phyloP scores from a whole-genome alignment of 73 alveolate genomes.

The Tetrahymena elliotti region DNA sequence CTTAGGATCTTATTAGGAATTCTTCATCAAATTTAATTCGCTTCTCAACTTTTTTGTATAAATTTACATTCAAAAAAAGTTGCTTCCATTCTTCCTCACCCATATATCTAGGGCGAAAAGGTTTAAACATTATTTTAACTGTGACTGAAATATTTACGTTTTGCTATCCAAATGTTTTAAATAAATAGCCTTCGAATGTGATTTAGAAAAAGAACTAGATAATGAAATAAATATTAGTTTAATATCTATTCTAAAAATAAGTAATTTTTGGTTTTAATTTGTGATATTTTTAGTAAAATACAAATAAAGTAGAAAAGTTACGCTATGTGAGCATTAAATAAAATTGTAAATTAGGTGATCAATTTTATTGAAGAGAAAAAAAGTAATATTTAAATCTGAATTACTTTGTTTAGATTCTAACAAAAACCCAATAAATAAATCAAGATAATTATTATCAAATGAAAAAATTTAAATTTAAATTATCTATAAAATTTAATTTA shows the following conservation, averaged over 20 bases:
- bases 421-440: background rate
- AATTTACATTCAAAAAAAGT: background rate
- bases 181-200: too few relatives aligned
- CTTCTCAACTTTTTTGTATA: background rate
- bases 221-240: background rate
- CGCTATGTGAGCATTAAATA: background rate
- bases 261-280: too few relatives aligned
- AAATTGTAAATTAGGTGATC: too few relatives aligned
- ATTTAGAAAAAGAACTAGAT: background rate
- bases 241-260: background rate
- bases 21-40: background rate
- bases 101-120: background rate
- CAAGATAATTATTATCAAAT: background rate
- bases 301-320: background rate
- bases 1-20: background rate
- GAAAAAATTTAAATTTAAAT: background rate
- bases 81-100: background rate
- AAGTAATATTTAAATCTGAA: background rate
- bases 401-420: background rate
- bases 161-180: background rate
- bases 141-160: background rate
- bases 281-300: background rate
- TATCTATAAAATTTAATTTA: background rate
- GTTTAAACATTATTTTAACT: too few relatives aligned
- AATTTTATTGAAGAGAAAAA: background rate